These are phyloP conservation scores for Panaeolus papilionaceus DNA, from an alignment of 768 basidiomycete species.

Conservation along the genomic window DNA sequence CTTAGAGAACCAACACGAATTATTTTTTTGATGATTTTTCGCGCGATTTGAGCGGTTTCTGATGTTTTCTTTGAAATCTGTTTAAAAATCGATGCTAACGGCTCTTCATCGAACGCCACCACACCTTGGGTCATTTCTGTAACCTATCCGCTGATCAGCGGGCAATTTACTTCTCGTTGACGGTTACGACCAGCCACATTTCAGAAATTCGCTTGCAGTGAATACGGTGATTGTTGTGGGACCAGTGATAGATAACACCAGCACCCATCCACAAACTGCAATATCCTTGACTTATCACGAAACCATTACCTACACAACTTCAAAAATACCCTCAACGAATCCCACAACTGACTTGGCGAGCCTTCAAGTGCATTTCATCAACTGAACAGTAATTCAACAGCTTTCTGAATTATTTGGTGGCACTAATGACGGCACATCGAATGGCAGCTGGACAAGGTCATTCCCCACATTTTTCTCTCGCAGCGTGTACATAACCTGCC, in stretches of 20 bases:
- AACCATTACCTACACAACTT: neutral
- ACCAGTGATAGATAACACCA: neutral
- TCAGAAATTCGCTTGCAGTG: neutral
- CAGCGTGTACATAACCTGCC: neutral
- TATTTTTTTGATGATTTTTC: neutral
- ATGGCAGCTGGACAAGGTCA: neutral
- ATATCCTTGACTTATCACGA: neutral
- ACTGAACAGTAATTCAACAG: neutral
- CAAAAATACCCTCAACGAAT: neutral
- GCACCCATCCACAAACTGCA: neutral
- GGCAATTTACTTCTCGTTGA: too few species aligned
- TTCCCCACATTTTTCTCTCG: neutral
- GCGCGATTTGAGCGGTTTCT: neutral
- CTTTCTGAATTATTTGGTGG: neutral
- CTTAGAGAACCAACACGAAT: neutral
- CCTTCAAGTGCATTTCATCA: neutral
- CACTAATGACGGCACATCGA: neutral
- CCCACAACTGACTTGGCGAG: neutral
- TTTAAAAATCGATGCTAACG: too few species aligned
- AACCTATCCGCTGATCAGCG: too few species aligned
- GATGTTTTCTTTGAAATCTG: too few species aligned
- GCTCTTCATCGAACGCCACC: too few species aligned
- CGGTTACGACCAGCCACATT: neutral
- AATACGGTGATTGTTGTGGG: slow-evolving; percentile 3
- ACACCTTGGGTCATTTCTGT: too few species aligned